phyloP scores from a whole-genome alignment of 2,329 filamentous ascomycete species.

The Xylaria sp. region DNA sequence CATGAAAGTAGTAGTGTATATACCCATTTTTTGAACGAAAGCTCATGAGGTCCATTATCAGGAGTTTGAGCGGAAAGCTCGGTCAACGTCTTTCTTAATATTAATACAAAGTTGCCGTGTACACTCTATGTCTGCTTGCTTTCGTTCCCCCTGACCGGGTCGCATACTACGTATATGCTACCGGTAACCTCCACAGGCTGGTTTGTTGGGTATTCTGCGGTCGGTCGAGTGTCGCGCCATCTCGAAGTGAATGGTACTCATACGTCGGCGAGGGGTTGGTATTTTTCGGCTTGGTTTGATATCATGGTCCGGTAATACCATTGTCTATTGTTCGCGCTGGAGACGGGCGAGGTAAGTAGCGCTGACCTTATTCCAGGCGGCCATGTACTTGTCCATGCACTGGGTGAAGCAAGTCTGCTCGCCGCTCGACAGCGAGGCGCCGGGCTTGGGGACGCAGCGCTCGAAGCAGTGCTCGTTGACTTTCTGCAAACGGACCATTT shows the following conservation, averaged over 20 bases:
- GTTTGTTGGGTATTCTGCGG: not conserved
- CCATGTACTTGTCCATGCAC: slow-evolving; percentile 84
- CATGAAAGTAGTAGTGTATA: slow-evolving; percentile 17
- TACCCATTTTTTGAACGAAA: slow-evolving; percentile 4
- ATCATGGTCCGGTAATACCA: not conserved
- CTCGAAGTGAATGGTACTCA: not conserved
- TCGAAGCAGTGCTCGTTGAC: slow-evolving; percentile 78
- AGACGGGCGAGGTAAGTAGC: slow-evolving; percentile 59
- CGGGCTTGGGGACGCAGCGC: slow-evolving; percentile 67
- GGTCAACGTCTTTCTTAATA: slow-evolving; percentile 8
- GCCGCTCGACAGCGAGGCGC: slow-evolving; percentile 57
- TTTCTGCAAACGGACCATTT: slow-evolving; percentile 49
- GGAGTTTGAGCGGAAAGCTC: not conserved
- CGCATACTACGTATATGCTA: not conserved
- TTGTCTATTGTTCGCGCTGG: slow-evolving; percentile 48
- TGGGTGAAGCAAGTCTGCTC: slow-evolving; percentile 67
- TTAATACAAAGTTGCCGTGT: slow-evolving; percentile 19
- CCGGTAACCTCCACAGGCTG: not conserved
- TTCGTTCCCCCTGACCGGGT: not conserved
- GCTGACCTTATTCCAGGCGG: slow-evolving; percentile 71
- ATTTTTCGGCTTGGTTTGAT: not conserved
- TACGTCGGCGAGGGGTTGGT: not conserved
- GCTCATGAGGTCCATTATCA: not conserved
- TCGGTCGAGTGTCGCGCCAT: not conserved
- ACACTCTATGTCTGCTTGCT: slow-evolving; percentile 22